Evolutionary conservation across 805 yeast genomes (phyloP).

Genomic region (Clavispora carvajalis): DNA sequence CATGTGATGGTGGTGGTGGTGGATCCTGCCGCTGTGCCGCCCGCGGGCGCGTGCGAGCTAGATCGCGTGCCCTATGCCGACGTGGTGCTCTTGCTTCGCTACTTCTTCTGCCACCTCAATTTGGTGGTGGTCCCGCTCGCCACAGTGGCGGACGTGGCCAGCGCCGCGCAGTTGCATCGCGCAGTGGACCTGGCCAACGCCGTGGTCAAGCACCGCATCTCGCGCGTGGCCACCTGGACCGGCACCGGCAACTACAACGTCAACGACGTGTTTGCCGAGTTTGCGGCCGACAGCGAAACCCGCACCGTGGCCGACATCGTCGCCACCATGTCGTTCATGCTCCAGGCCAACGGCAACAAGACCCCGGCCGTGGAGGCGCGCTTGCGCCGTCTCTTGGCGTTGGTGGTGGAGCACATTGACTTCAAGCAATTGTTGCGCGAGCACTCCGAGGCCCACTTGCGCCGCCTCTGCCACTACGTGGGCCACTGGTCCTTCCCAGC

Average conservation of each 20-base stretch:
- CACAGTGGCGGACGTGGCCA: constrained; percentile 5
- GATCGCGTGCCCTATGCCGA: constrained; percentile 24
- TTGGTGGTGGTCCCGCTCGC: constrained; percentile 19
- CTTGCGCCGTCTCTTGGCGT: constrained; percentile 19
- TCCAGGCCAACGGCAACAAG: constrained; percentile 22
- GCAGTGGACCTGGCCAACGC: constrained; percentile 19
- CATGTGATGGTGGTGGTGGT: constrained; percentile 28
- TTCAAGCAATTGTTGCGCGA: constrained; percentile 25
- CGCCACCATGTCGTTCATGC: constrained; percentile 32
- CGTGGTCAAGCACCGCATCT: constrained; percentile 26
- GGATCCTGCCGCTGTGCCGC: constrained; percentile 8
- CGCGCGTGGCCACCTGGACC: constrained; percentile 41
- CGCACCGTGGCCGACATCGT: constrained; percentile 19
- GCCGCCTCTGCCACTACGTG: constrained; percentile 35
- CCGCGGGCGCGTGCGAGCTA: constrained; percentile 10
- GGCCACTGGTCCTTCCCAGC: constrained; percentile 70
- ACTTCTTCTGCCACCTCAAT: constrained; percentile 35
- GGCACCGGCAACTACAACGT: constrained; percentile 26
- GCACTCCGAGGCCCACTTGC: constrained; percentile 19
- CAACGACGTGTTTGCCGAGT: constrained; percentile 15
- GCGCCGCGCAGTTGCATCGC: constrained; percentile 14
- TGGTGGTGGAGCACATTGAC: constrained; percentile 25
- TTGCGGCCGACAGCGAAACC: background rate
- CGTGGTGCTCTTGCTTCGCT: constrained; percentile 26
- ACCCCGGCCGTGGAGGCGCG: constrained; percentile 18